A percentile compares a stretch with the other conserved stretches of the same genome.
Conservation (phyloP, 306 rosid genomes). For the Pueraria montana region DNA sequence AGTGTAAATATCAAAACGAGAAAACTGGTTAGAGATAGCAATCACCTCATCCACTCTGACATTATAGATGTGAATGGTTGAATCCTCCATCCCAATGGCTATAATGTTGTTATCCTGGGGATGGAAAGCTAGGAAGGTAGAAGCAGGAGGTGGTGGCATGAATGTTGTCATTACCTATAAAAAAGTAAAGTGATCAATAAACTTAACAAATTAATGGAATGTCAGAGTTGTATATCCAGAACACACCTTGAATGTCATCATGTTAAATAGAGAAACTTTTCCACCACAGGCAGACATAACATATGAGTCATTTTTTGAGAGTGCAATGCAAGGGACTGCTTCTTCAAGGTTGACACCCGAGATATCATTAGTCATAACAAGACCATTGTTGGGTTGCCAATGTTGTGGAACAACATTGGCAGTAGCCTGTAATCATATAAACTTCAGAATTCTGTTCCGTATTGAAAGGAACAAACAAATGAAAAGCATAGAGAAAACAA, state of each 20-base stretch:
- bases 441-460: constrained; percentile 53
- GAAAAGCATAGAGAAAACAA: constrained; percentile 36
- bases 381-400: constrained; percentile 90
- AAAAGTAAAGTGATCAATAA: constrained; percentile 38
- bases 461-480: constrained; percentile 32
- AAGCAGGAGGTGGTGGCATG: constrained; percentile 83
- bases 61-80: constrained; percentile 82
- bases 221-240: constrained; percentile 5
- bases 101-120: constrained; percentile 90
- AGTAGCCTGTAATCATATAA: constrained; percentile 72
- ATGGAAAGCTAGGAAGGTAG: constrained; percentile 84
- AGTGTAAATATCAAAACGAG: background rate
- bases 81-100: constrained; percentile 95
- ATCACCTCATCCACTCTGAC: constrained; percentile 83
- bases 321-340: constrained; percentile 84
- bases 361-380: constrained; percentile 80
- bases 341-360: constrained; percentile 85
- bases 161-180: constrained; percentile 83
- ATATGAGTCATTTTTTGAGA: constrained; percentile 87
- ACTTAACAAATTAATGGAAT: constrained; percentile 31
- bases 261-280: constrained; percentile 81
- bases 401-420: constrained; percentile 86
- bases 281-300: constrained; percentile 93
- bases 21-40: constrained; percentile 22
- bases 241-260: constrained; percentile 83